Conservation (phyloP, 352 stramenopile genomes). For the Nothophytophthora sp. region DNA sequence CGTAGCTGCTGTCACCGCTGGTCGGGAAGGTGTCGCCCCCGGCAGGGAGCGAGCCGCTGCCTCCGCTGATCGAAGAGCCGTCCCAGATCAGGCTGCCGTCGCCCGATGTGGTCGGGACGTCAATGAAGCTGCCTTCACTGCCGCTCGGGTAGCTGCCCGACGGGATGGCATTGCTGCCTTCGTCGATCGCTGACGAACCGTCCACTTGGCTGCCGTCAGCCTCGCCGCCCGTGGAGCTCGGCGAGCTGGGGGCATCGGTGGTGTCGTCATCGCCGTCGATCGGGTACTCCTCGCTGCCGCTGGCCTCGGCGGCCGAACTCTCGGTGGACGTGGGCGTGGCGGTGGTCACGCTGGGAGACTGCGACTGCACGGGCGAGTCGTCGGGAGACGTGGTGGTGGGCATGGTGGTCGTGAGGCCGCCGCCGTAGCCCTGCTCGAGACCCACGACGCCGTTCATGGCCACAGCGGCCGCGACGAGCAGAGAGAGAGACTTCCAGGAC, state of each 20-base stretch:
- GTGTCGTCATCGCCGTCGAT: neutral
- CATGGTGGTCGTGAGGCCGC: neutral
- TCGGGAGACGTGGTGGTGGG: neutral
- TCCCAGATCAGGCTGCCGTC: neutral
- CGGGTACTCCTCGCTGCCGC: constrained; percentile 1
- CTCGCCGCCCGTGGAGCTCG: neutral
- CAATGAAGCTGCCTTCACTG: constrained; percentile 1
- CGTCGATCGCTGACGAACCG: constrained; percentile 1
- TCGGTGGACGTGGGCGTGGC: constrained; percentile 6
- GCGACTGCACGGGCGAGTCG: constrained; percentile 1
- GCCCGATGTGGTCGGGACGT: neutral
- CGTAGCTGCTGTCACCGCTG: neutral
- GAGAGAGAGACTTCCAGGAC: too few relatives aligned
- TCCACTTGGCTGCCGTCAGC: constrained; percentile 4
- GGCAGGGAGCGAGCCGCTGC: too few relatives aligned
- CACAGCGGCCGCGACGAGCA: neutral
- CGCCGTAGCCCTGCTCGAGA: neutral
- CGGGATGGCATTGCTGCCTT: neutral
- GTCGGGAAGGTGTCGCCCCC: neutral
- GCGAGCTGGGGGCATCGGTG: too few relatives aligned
- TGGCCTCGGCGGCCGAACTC: constrained; percentile 1
- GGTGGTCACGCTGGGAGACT: neutral
- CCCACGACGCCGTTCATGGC: neutral
- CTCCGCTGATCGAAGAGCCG: too few relatives aligned
- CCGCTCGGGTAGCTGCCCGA: neutral